Base-by-base conservation (phyloP, 305 asterid species). In the Solanum chacoense region DNA sequence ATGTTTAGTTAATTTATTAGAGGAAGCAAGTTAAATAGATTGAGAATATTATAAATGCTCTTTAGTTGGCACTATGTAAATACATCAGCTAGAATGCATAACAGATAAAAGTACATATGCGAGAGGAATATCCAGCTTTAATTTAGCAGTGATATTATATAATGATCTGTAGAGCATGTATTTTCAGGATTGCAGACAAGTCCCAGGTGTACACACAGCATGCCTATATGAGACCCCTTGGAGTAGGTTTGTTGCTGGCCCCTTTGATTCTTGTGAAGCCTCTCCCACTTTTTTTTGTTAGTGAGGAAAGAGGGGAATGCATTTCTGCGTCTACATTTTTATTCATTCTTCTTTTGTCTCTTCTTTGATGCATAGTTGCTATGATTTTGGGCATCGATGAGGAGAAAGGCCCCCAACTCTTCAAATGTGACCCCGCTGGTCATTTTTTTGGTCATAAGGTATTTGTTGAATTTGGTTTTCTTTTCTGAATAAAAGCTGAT, bases 191-290 rank as follows among this genome's bases (percentile, higher is more conserved):
- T 88, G 99, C 99, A 3, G 99, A 97, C 94, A 97, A 97, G 92
- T 96, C 99, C 72, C 99, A 97, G 91, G 99, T 97, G 71, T 97
- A 97, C 93, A 97, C 99, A n/a, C 99, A 97, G 87, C 99, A 97
- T 91, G 99, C 99, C 69, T 97, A 97, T 88, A 97, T 97, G 99
- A 96, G 99, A 89, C 99, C 99, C 22, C 99, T 97, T 91, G 99
- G 99, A 92, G 93, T 97, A 88, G 98, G 99, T 97, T 78, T 75
- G 99, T 93, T 76, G 76, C 91, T 87, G 50, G 6, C 77, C 89
- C 73, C 88, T 67, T 75, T 86, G 72, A 63, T 24, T 63, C 84
- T 50, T 79, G 22, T 76, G 73, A 40, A 72, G 59, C 45, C 34
- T 26, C 11, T 40, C 29, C 11, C 12, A 8, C 72, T 18, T 37